phyloP scores from a whole-genome alignment of 2,329 filamentous ascomycete species.

The Dryadomyces quercivorus region DNA sequence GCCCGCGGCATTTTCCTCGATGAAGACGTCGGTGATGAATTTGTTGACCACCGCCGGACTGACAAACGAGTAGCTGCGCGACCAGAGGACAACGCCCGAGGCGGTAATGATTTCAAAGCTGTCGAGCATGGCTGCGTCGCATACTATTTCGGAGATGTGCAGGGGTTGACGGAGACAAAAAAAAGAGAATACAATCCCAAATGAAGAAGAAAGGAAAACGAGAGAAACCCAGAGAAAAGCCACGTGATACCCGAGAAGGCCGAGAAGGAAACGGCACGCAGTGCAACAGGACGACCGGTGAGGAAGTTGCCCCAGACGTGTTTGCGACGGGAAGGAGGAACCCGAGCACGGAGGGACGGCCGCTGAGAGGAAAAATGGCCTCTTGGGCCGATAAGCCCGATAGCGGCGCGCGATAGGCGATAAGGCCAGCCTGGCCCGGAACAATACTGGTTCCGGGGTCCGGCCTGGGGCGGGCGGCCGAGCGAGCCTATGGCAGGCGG shows the following conservation, averaged over 20 bases:
- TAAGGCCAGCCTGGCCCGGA: neutral
- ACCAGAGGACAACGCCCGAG: slow-evolving; percentile 95
- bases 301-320: no score
- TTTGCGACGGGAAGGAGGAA: no score
- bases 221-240: neutral
- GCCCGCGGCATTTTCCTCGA: slow-evolving; percentile 72
- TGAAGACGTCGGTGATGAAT: slow-evolving; percentile 93
- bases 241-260: neutral
- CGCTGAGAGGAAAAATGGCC: neutral
- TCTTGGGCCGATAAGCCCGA: neutral
- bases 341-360: neutral
- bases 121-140: slow-evolving; percentile 60
- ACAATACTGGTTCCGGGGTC: neutral
- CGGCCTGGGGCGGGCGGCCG: neutral
- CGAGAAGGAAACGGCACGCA: neutral
- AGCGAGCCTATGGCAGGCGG: neutral
- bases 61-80: slow-evolving; percentile 69
- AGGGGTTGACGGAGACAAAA: neutral
- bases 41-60: slow-evolving; percentile 79
- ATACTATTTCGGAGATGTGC: neutral
- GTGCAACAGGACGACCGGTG: neutral
- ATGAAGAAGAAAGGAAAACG: neutral
- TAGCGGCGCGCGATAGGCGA: neutral
- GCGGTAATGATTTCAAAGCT: slow-evolving; percentile 94
- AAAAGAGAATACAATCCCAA: neutral